Conservation (phyloP, 129 eudicot species). For the Centaurea solstitialis region DNA sequence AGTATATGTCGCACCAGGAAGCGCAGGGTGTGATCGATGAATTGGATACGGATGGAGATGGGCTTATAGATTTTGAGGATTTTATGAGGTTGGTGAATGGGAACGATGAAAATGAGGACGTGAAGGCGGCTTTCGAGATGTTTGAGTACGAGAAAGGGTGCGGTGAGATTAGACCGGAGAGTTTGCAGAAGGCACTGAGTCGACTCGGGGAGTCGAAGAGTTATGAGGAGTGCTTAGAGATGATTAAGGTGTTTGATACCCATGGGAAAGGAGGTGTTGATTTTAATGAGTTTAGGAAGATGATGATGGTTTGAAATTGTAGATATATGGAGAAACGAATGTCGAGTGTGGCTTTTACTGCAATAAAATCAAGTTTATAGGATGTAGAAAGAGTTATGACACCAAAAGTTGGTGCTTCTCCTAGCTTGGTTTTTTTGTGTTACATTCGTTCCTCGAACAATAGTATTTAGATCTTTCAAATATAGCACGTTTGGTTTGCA, state of each 20-base stretch:
- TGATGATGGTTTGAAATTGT: conserved; percentile 54
- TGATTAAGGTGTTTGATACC: conserved; percentile 62
- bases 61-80: conserved; percentile 53
- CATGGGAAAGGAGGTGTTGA: conserved; percentile 77
- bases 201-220: conserved; percentile 66
- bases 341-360: background rate
- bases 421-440: background rate
- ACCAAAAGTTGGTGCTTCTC: background rate
- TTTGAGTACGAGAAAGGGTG: conserved; percentile 77
- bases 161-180: conserved; percentile 62
- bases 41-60: conserved; percentile 58
- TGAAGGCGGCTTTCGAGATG: conserved; percentile 72
- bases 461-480: too few relatives aligned
- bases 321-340: background rate
- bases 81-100: conserved; percentile 51
- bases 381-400: background rate
- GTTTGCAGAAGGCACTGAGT: conserved; percentile 65
- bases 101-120: conserved; percentile 40
- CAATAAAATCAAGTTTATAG: background rate
- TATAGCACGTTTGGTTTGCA: too few relatives aligned
- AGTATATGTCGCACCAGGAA: conserved; percentile 71
- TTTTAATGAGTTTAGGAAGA: conserved; percentile 68
- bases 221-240: conserved; percentile 64
- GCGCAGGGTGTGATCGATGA: conserved; percentile 61
- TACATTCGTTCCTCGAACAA: background rate